These are phyloP conservation scores for Russula lepida DNA, from an alignment of 768 basidiomycete genomes.

Conservation along the genomic window DNA sequence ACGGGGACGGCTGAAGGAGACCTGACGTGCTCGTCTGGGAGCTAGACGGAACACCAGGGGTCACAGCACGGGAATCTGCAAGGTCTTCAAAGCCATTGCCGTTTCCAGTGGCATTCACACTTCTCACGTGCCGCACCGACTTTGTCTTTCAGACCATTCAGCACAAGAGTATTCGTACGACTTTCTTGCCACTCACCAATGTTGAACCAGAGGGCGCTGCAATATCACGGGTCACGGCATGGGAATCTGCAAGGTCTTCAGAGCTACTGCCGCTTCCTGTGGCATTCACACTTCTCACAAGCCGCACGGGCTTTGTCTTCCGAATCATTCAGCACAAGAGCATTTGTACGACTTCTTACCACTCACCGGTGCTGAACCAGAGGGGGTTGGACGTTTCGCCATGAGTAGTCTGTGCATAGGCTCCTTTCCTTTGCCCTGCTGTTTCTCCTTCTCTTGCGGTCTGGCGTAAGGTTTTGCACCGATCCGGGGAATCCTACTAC, in stretches of 20 bases:
- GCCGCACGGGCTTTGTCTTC: constrained; percentile 17
- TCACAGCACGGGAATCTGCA: not conserved
- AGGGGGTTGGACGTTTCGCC: not conserved
- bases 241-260: constrained; percentile 3
- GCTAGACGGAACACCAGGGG: not conserved
- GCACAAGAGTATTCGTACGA: not conserved
- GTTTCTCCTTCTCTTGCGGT: constrained; percentile 15
- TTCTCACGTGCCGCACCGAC: constrained; percentile 14
- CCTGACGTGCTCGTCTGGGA: not conserved
- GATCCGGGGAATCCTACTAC: constrained; percentile 30
- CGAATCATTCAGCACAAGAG: not conserved
- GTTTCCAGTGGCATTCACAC: not conserved
- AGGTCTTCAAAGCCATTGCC: constrained; percentile 16
- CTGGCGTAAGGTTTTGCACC: constrained; percentile 29
- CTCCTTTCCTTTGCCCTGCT: constrained; percentile 10
- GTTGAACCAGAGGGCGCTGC: not conserved
- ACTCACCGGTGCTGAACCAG: constrained; percentile 6
- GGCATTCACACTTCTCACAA: constrained; percentile 6
- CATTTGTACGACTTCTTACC: not conserved
- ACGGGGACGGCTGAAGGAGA: constrained; percentile 13
- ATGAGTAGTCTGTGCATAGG: constrained; percentile 4
- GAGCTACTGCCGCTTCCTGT: constrained; percentile 14
- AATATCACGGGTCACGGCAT: not conserved
- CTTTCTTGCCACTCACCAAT: constrained; percentile 1
- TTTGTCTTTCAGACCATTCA: constrained; percentile 12